Evolutionary conservation across 169 alveolate species (phyloP), one percentile per base, ranked within the genome.

Genomic region (Babesia ovis): DNA sequence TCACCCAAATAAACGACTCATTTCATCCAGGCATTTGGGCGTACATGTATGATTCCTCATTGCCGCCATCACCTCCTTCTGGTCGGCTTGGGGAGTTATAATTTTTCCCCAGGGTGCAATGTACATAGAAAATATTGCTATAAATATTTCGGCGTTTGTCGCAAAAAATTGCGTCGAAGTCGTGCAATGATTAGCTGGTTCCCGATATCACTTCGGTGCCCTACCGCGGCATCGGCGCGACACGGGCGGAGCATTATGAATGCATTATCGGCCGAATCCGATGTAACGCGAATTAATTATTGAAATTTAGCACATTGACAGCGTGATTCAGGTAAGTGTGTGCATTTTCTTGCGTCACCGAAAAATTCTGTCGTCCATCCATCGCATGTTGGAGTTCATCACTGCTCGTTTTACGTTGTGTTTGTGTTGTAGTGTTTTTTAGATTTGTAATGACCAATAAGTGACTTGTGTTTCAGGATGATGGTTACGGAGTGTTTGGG

Each of bases 401-500:
- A 29, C 5, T n/a, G n/a, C 23, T 22, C 58, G 23, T 61, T 23
- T 2, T 61, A 29, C 57, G 11, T 43, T n/a, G n/a, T 64, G 27
- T 25, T 39, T 20, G 50, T 22, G 61, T 48, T 20, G 39, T 31
- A 32, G 22, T 48, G 42, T 14, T 23, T 32, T 25, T 5, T 48
- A 27, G 11, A 5, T 0, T 48, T 46, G n/a, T 27, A 9, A 2
- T 45, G 50, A 8, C 43, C n/a, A 23, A 11, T 64, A 25, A 29
- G 31, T 50, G 22, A 39, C 27, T 23, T 57, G 53, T 34, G 4
- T 46, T 64, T 27, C 74, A 64, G 74, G 73, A 77, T 69, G 79
- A 45, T 77, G 57, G 81, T 68, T 43, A 23, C 59, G 23, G 77
- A 60, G 43, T 77, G 86, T 56, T 69, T 77, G 57, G 56, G 61